Percentiles rank a stretch among this genome's conserved stretches.
Evolutionary conservation across 2,329 filamentous ascomycete genomes (phyloP).

Genomic region (Camillea tinctor): DNA sequence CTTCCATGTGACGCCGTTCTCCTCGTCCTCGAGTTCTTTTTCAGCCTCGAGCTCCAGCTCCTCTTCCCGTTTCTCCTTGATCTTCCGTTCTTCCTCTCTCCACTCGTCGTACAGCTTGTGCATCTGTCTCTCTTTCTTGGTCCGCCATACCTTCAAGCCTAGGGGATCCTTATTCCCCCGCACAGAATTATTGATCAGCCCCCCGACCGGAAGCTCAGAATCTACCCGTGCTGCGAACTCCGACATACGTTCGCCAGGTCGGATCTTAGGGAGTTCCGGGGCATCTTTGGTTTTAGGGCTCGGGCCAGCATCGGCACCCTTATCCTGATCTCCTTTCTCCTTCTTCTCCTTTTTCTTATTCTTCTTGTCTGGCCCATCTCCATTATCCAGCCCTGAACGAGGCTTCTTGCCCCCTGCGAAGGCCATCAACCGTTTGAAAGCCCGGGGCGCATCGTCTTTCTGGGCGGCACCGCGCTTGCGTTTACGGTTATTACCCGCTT

Average conservation of each 20-base stretch:
- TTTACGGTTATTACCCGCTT: constrained; percentile 44
- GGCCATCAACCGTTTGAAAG: constrained; percentile 83
- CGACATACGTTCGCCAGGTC: constrained; percentile 77
- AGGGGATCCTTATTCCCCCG: constrained; percentile 62
- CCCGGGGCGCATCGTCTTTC: constrained; percentile 80
- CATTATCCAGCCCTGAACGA: constrained; percentile 69
- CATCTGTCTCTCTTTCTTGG: constrained; percentile 82
- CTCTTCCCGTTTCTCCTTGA: constrained; percentile 64
- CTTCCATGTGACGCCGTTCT: constrained; percentile 49
- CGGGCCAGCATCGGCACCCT: not conserved
- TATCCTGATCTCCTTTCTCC: constrained; percentile 7
- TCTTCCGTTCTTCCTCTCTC: constrained; percentile 63
- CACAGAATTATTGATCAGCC: constrained; percentile 62
- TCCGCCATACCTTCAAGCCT: constrained; percentile 67
- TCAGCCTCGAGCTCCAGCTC: constrained; percentile 64
- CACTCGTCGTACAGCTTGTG: constrained; percentile 78
- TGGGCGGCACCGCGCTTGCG: constrained; percentile 45
- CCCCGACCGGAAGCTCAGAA: constrained; percentile 73
- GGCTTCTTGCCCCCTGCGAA: constrained; percentile 61
- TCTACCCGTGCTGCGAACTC: constrained; percentile 84
- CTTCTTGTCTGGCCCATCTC: constrained; percentile 41
- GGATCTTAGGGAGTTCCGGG: constrained; percentile 62
- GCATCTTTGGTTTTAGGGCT: constrained; percentile 12
- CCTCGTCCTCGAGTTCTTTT: constrained; percentile 59
- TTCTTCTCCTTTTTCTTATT: constrained; percentile 31